These are phyloP conservation scores for Clathrospora elynae DNA, from an alignment of 2,329 filamentous ascomycete genomes.

Conservation along the genomic window DNA sequence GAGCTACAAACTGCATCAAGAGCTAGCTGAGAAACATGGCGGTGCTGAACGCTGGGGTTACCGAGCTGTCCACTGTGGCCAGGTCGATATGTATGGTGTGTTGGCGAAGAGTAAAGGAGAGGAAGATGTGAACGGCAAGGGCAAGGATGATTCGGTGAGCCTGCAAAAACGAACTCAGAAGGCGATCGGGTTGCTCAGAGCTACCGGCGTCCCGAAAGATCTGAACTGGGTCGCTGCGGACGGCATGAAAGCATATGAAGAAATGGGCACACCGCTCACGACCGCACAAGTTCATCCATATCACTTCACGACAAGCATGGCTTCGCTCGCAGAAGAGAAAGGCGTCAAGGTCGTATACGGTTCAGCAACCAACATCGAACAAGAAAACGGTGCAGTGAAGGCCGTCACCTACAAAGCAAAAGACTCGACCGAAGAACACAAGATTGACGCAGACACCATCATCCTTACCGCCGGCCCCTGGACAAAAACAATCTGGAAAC, in stretches of 20 bases:
- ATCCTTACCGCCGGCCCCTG: slow-evolving; percentile 67
- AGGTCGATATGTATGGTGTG: slow-evolving; percentile 59
- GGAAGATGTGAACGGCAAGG: slow-evolving; percentile 40
- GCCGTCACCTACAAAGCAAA: slow-evolving; percentile 68
- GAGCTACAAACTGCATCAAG: slow-evolving; percentile 80
- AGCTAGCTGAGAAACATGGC: slow-evolving; percentile 82
- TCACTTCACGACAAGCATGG: slow-evolving; percentile 86
- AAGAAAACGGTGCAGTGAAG: slow-evolving; percentile 60
- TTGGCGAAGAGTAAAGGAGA: slow-evolving; percentile 35
- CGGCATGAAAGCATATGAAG: slow-evolving; percentile 71
- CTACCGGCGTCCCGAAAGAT: slow-evolving; percentile 71
- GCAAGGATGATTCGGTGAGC: slow-evolving; percentile 52
- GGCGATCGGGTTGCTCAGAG: slow-evolving; percentile 57
- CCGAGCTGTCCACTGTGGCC: slow-evolving; percentile 75
- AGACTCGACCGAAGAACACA: slow-evolving; percentile 52
- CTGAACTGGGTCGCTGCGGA: slow-evolving; percentile 82
- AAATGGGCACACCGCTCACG: slow-evolving; percentile 79
- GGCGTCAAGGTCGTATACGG: slow-evolving; percentile 66
- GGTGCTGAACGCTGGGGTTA: slow-evolving; percentile 87
- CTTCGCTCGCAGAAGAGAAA: slow-evolving; percentile 69
- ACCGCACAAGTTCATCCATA: slow-evolving; percentile 95
- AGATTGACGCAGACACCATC: slow-evolving; percentile 61
- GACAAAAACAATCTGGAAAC: slow-evolving; percentile 60
- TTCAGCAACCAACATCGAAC: slow-evolving; percentile 70
- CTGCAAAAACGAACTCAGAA: slow-evolving; percentile 61